phyloP scores from a whole-genome alignment of 1,284 basidiomycete species.

The Apiotrichum gracile region DNA sequence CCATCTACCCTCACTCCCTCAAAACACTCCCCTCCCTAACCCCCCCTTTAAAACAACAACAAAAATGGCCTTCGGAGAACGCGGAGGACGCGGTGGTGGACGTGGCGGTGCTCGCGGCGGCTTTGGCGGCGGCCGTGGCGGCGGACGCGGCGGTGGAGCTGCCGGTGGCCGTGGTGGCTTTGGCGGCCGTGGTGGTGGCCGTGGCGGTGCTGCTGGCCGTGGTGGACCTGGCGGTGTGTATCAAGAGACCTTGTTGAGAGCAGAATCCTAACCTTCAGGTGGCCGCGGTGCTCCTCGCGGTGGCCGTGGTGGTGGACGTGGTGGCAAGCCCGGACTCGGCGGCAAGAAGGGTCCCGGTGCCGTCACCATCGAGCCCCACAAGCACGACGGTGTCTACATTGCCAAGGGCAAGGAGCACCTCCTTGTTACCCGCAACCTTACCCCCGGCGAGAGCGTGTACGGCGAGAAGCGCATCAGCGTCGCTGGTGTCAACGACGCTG shows the following conservation, averaged over 20 bases:
- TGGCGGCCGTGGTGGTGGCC: conserved; percentile 29
- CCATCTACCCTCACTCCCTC: background rate
- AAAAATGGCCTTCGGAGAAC: conserved; percentile 49
- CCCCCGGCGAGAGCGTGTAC: conserved; percentile 95
- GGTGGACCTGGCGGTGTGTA: conserved; percentile 43
- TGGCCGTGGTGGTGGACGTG: conserved; percentile 49
- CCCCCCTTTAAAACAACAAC: conserved; percentile 2
- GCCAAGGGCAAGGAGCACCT: conserved; percentile 90
- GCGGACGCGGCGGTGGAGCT: conserved; percentile 24
- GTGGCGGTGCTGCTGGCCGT: background rate
- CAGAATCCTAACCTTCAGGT: background rate
- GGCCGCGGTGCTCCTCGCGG: conserved; percentile 44
- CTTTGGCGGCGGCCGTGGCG: conserved; percentile 23
- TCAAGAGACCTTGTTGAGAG: background rate
- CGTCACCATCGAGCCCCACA: conserved; percentile 90
- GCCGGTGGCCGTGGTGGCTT: conserved; percentile 28
- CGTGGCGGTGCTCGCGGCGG: conserved; percentile 40
- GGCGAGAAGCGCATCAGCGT: conserved; percentile 94
- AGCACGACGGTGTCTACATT: conserved; percentile 88
- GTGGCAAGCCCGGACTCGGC: conserved; percentile 50
- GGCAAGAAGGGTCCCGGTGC: conserved; percentile 73
- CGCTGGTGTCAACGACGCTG: conserved; percentile 60
- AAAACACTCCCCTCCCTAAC: background rate
- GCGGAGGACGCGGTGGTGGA: conserved; percentile 48
- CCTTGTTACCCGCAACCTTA: conserved; percentile 95